Evolutionary conservation across 768 basidiomycete genomes (phyloP), one percentile per base, ranked within the genome.

Genomic region (Hericium rajendrae): DNA sequence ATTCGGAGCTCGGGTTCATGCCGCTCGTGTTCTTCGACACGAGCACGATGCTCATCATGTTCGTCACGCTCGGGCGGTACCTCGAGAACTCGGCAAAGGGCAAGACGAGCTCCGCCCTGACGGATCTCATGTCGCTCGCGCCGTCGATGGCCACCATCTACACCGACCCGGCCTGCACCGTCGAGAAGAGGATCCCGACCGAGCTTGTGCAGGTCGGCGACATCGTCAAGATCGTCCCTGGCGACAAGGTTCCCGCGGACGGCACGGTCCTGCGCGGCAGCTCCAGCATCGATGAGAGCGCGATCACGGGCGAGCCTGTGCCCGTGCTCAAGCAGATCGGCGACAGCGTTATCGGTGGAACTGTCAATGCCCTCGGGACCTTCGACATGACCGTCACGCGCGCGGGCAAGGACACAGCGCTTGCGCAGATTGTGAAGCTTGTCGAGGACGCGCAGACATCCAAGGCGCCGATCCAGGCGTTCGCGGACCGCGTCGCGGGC

Each of bases 371-470:
- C 3, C 77, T 94, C 9, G 97, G 97, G n/a, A 92, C 94, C 1
- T 91, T 98, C 70, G 92, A 98, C 68, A 94, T 99, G 87, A 71
- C 85, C 37, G 93, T 99, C 65, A 94, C 90, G 1, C 88, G 94
- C 13, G 94, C 97, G 4, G 97, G 97, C 40, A 89, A 92, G 65
- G 94, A 98, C 68, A 97, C 97, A 0, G 94, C 97, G 0, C 79
- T 99, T 10, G 82, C 94, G 3, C 97, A 98, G 72, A 97, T 99
- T 61, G 95, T 98, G 59, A 85, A 85, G 64, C 85, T 98, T 55
- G 97, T 99, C 60, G 94, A 98, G 68, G 94, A 98, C 41, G 97
- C 97, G 1, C 97, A 98, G 72, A 98, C 94, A 3, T 89, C 86
- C 58, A 98, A 98, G 70, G 95, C 97, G 2, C 97, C 97, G 10